Percentiles rank a stretch among this genome's conserved stretches.
Conservation (phyloP, 2,329 filamentous ascomycete species). For the Colletotrichum sp. region DNA sequence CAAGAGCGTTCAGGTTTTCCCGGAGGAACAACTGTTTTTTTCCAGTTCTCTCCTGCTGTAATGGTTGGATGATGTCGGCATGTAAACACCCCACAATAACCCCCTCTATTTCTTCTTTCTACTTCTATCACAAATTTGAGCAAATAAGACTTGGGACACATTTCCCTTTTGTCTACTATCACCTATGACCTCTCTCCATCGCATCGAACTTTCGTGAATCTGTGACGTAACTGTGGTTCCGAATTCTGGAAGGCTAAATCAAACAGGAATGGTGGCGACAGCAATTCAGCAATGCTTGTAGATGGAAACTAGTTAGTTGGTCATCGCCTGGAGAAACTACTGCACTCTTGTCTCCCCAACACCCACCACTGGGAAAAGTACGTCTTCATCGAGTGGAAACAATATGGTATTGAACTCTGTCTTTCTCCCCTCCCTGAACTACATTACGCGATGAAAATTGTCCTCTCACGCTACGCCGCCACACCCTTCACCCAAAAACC, state of each 20-base stretch:
- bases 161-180: neutral
- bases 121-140: neutral
- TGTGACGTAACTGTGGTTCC: neutral
- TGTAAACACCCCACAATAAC: neutral
- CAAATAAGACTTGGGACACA: neutral
- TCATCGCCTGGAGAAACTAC: neutral
- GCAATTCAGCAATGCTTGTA: neutral
- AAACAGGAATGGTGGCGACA: neutral
- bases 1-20: neutral
- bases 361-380: neutral
- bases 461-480: neutral
- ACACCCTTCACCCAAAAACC: neutral
- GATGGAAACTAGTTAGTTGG: neutral
- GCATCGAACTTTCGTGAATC: neutral
- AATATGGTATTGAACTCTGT: neutral
- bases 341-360: neutral
- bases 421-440: neutral
- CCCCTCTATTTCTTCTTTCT: neutral
- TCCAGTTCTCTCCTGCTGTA: neutral
- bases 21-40: neutral
- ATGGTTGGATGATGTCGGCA: neutral
- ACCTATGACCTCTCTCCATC: neutral
- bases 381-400: neutral
- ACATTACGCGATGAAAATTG: neutral
- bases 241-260: neutral